Conservation (phyloP, 2,329 filamentous ascomycete species). For the Paracorniculantispora psalliotae region DNA sequence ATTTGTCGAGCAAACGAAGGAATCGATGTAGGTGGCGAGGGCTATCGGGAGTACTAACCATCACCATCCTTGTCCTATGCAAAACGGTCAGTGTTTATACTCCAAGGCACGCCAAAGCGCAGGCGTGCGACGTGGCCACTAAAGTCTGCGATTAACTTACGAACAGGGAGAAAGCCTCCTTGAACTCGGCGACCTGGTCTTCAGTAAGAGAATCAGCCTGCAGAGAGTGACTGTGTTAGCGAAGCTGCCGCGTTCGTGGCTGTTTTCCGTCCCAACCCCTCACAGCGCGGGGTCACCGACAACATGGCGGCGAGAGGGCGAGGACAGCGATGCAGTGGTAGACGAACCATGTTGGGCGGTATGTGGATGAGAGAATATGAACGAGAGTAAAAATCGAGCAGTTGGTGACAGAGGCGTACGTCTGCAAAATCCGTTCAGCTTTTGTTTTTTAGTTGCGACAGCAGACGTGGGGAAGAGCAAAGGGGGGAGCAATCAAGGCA, state of each 20-base stretch:
- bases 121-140: conserved; percentile 5
- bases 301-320: background rate
- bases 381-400: background rate
- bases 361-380: background rate
- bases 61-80: conserved; percentile 82
- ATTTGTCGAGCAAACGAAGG: background rate
- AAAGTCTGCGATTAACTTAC: conserved; percentile 55
- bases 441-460: conserved; percentile 5
- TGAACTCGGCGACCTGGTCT: conserved; percentile 99
- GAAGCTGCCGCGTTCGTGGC: conserved; percentile 1
- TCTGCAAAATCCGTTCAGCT: background rate
- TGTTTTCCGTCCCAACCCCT: conserved; percentile 22
- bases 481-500: conserved; percentile 9
- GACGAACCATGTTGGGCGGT: conserved; percentile 11
- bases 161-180: conserved; percentile 99
- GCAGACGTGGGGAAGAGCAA: conserved; percentile 12
- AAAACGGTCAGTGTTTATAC: conserved; percentile 21
- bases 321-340: background rate
- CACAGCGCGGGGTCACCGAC: conserved; percentile 19
- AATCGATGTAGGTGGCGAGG: background rate
- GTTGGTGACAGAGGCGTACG: background rate
- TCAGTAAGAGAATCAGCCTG: conserved; percentile 98
- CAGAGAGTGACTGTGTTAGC: conserved; percentile 22
- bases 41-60: conserved; percentile 57
- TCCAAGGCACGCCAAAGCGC: conserved; percentile 1